phyloP scores from a whole-genome alignment of 2,329 filamentous ascomycete species.

The Ceratocystiopsis brevicomis region DNA sequence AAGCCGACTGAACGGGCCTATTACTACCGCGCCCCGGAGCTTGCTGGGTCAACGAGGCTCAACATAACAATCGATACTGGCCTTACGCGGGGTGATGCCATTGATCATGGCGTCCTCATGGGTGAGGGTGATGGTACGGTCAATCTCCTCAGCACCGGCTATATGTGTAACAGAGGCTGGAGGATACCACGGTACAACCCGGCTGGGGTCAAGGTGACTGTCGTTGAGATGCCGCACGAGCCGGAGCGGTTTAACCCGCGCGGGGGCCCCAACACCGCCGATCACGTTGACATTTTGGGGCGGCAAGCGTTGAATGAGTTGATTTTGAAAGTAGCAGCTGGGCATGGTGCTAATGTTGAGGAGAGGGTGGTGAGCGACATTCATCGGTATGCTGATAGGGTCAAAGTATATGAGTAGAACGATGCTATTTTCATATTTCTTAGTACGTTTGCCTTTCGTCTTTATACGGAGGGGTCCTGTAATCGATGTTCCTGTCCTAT shows the following conservation, averaged over 20 bases:
- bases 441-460: background rate
- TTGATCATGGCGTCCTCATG: conserved; percentile 83
- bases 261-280: conserved; percentile 51
- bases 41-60: conserved; percentile 42
- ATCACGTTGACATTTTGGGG: conserved; percentile 93
- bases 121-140: conserved; percentile 95
- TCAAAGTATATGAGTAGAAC: conserved; percentile 59
- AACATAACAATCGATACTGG: conserved; percentile 58
- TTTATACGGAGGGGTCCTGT: background rate
- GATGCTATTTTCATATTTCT: background rate
- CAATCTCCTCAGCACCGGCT: conserved; percentile 75
- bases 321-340: conserved; percentile 69
- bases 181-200: conserved; percentile 87
- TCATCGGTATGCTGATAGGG: conserved; percentile 58
- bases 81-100: conserved; percentile 32
- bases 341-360: conserved; percentile 60
- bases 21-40: conserved; percentile 59
- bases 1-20: conserved; percentile 88
- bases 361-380: conserved; percentile 70
- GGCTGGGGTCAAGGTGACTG: conserved; percentile 58
- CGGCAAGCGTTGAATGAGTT: conserved; percentile 79
- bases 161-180: conserved; percentile 97
- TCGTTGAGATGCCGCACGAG: conserved; percentile 92
- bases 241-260: conserved; percentile 81
- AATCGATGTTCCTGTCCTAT: too few relatives aligned